phyloP scores from a whole-genome alignment of 306 rosid species.

The Begonia peltatifolia region DNA sequence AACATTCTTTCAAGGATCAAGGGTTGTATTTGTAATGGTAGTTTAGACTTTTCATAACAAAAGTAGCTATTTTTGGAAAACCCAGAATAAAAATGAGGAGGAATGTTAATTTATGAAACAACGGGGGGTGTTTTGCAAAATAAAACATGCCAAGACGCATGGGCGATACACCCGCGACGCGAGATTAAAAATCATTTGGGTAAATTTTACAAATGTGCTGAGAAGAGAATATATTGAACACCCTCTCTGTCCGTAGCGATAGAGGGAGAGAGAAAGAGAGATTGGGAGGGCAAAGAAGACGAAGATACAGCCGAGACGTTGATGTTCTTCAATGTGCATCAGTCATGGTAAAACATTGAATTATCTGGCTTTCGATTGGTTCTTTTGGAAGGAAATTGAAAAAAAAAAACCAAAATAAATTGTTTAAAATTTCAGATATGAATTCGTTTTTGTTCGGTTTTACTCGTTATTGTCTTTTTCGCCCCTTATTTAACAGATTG shows the following conservation, averaged over 20 bases:
- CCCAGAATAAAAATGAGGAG: no score
- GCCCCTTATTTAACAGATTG: background rate
- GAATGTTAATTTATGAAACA: no score
- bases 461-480: background rate
- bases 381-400: background rate
- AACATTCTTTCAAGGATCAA: no score
- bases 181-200: no score
- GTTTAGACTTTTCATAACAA: no score
- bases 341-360: constrained; percentile 3
- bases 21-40: no score
- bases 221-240: no score
- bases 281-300: background rate
- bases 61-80: no score
- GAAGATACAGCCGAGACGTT: background rate
- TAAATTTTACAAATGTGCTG: no score
- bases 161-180: no score
- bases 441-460: background rate
- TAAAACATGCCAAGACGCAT: no score
- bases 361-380: background rate
- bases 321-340: background rate
- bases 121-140: no score
- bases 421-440: background rate
- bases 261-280: constrained; percentile 1
- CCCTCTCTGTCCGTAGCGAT: background rate
- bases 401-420: background rate